Conservation (phyloP, 2,329 filamentous ascomycete genomes). For the Emericellopsis atlantica region DNA sequence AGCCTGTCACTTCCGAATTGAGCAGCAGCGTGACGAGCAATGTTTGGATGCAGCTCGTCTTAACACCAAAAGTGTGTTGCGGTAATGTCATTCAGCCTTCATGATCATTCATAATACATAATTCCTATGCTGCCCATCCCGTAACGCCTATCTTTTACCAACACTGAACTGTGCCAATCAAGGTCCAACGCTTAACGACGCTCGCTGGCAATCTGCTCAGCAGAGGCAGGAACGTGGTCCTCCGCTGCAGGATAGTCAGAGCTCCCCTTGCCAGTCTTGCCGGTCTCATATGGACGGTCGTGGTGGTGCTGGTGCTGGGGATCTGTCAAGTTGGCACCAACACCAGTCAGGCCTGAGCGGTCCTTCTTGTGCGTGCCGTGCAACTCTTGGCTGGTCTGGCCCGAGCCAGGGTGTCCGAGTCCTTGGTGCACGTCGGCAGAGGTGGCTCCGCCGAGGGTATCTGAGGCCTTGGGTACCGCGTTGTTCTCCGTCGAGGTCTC, state of each 20-base stretch:
- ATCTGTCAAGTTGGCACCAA: conserved; percentile 17
- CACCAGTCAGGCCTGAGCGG: conserved; percentile 23
- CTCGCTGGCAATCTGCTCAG: conserved; percentile 1
- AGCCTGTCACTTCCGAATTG: no score
- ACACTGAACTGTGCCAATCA: no score
- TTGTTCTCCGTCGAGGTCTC: conserved; percentile 7
- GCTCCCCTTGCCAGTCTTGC: conserved; percentile 2
- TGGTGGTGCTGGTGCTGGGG: conserved; percentile 15
- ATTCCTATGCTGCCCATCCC: no score
- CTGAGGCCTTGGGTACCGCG: conserved; percentile 16
- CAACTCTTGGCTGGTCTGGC: conserved; percentile 26
- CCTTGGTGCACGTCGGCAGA: conserved; percentile 28
- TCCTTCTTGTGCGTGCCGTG: conserved; percentile 25
- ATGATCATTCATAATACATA: no score
- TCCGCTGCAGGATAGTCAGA: neutral
- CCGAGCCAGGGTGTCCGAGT: conserved; percentile 27
- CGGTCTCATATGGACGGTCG: conserved; percentile 13
- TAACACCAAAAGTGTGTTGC: no score
- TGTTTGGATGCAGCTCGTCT: no score
- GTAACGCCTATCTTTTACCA: no score
- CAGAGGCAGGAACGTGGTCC: neutral
- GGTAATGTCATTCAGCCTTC: no score
- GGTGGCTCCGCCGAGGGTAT: conserved; percentile 29
- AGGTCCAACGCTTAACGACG: neutral
- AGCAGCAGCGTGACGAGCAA: no score